Conservation (phyloP, 257 asterid genomes). For the Rhazya stricta region DNA sequence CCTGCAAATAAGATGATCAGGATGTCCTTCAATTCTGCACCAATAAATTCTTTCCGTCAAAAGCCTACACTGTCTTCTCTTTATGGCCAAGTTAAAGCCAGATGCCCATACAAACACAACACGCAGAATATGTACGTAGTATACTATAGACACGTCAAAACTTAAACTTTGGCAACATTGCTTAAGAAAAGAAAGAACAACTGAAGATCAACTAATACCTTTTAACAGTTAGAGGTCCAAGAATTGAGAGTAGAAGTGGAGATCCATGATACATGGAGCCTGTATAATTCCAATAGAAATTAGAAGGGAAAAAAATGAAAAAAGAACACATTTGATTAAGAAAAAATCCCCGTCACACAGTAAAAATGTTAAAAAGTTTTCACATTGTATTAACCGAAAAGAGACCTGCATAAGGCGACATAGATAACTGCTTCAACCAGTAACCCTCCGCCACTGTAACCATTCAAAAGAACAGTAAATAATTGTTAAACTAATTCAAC, state of each 20-base stretch:
- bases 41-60: neutral
- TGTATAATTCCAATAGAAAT: conserved; percentile 26
- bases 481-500: neutral
- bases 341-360: too few species aligned
- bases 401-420: conserved; percentile 92
- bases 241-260: conserved; percentile 65
- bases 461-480: conserved; percentile 4
- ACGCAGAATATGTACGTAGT: neutral
- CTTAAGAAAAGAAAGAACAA: neutral
- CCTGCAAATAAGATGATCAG: conserved; percentile 77
- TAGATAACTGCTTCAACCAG: conserved; percentile 76
- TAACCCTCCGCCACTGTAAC: conserved; percentile 86
- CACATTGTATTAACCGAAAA: conserved; percentile 11
- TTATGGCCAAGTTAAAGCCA: neutral
- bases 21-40: conserved; percentile 57
- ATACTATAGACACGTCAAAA: neutral
- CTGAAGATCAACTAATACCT: conserved; percentile 33
- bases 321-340: neutral
- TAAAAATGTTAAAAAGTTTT: neutral
- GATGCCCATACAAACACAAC: neutral
- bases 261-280: conserved; percentile 99
- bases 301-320: too few species aligned
- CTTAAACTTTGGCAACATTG: neutral
- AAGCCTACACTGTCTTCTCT: neutral
- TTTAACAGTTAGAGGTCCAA: conserved; percentile 74